Base-by-base conservation (phyloP, 176 grass and related monocot genomes). In the Triticum turgidum region DNA sequence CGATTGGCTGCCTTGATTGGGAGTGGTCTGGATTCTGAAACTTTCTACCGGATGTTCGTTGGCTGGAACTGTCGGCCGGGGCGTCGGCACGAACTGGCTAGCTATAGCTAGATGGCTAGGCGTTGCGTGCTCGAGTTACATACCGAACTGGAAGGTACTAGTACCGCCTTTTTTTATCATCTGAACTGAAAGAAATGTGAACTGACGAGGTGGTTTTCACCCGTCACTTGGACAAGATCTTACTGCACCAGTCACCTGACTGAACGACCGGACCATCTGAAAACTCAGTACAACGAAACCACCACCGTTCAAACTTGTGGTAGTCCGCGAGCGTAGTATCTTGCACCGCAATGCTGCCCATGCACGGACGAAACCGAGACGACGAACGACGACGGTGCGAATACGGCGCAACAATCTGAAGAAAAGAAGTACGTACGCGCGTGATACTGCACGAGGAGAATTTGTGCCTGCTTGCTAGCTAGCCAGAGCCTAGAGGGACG, bases 21-120 rank as follows among this genome's bases (percentile, higher is more conserved):
- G 34, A 81, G 20, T 59, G 35, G 66, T 3, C 42, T 12, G 11
- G 66, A 54, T 62, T n/a, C 42, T 83, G 72, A 70, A 56, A 4
- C 63, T 83, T 61, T 85, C 0, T 44, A 37, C 80, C 69, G 69
- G 45, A 45, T 44, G 61, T 62, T 9, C n/a, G 11, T 45, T 45
- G 44, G 44, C 83, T 84, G 76, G n/a, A 37, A 68, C 38, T 84
- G 85, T 81, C 85, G 89, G 24, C 29, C 24, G 73, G 73, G 24
- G 14, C 73, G 73, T 51, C 42, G 24, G 81, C 81, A 85, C 76
- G 80, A 49, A 61, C 44, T 0, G 42, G 42, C 11, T 37, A 37
- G 32, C 32, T 32, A 32, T 10, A 42, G 39, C 68, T 27, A 1
- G 38, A 9, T 9, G 35, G 34, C 35, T 18, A 74, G 69, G 71